Percentiles rank a stretch among this genome's conserved stretches.
These are phyloP conservation scores for Citrus sp. DNA, from an alignment of 345 rosid species.

Conservation along the genomic window DNA sequence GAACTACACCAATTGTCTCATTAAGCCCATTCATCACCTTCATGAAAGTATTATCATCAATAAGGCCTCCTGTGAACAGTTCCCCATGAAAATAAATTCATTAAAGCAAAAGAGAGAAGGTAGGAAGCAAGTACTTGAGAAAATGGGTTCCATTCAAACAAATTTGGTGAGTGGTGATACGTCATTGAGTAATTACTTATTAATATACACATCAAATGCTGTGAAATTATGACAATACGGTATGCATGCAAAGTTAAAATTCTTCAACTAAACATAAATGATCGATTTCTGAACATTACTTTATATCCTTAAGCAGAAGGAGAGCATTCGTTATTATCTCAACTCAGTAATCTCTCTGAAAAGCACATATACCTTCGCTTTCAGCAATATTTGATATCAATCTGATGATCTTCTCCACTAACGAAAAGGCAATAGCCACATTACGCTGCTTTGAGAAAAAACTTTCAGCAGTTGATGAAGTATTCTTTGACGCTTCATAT, in stretches of 20 bases:
- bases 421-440: conserved; percentile 61
- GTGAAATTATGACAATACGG: background rate
- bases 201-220: background rate
- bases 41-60: conserved; percentile 41
- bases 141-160: background rate
- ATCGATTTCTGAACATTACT: background rate
- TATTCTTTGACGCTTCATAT: conserved; percentile 69
- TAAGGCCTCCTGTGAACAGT: conserved; percentile 35
- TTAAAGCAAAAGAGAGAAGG: background rate
- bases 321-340: background rate
- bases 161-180: background rate
- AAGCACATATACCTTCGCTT: conserved; percentile 49
- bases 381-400: conserved; percentile 48
- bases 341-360: background rate
- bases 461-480: conserved; percentile 45
- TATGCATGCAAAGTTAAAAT: background rate
- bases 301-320: background rate
- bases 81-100: conserved; percentile 10
- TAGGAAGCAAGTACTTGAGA: background rate
- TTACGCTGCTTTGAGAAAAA: conserved; percentile 56
- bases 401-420: conserved; percentile 79
- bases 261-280: background rate
- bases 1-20: conserved; percentile 59
- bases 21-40: conserved; percentile 69
- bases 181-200: background rate